Base-by-base conservation (phyloP, 1,139 yeast genomes). In the Zhuliangozyma blackwelliae region DNA sequence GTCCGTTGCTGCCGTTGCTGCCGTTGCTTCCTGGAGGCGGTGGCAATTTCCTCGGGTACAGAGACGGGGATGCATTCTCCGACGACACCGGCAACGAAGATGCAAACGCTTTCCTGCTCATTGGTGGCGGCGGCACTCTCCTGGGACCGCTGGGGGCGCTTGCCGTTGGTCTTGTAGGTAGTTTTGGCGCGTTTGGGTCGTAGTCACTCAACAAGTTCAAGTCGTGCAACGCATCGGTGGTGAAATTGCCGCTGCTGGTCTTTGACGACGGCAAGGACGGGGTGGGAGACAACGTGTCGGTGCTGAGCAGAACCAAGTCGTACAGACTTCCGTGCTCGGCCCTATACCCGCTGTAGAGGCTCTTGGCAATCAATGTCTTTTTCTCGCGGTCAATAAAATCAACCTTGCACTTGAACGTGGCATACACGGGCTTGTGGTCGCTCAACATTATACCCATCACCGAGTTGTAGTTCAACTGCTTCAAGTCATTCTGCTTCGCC, bases 341-440 rank as follows among this genome's bases (percentile, higher is more conserved):
- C 43, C 66, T 66, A 46, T 61, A 69, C 5, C 47, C 46, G 3
- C 52, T 52, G 43, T 68, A 68, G 27, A 64, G 50, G n/a, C 50
- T 43, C 33, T 55, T 58, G n/a, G 67, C 46, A 40, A 70, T 51
- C 13, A 47, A 40, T 13, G 47, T 37, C 41, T 61, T 66, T 48
- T 59, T 63, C 3, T 42, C 49, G 26, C 57, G 59, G 46, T 88
- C 82, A 26, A 88, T 70, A 38, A 82, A 73, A 45, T 77, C 79
- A 29, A 84, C 83, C 33, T 62, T 69, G n/a, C 85, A 73, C 29
- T 68, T 59, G 52, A 82, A 88, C 1, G 86, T 75, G 3, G 94
- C 89, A 54, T 75, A 82, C 3, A 92, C 96, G 0, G 98, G 97
- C 43, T 87, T 82, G 55, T 92, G 98, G 52, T 92, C 98, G 41